Conservation (phyloP, 2,329 filamentous ascomycete species). For the Balansia obtecta region DNA sequence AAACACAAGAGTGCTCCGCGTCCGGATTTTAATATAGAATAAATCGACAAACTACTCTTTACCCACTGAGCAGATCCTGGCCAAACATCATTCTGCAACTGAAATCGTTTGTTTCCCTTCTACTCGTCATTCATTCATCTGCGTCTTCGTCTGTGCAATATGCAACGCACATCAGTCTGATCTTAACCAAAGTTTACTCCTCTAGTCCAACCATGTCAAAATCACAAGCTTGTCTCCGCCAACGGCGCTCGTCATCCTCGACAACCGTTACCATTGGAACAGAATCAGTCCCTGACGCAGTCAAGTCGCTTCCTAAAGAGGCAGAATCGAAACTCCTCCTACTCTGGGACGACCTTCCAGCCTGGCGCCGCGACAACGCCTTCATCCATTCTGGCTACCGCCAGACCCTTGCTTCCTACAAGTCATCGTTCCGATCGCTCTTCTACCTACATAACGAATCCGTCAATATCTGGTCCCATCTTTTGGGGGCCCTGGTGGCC, state of each 20-base stretch:
- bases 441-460: slow-evolving; percentile 47
- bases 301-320: slow-evolving; percentile 25
- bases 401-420: slow-evolving; percentile 34
- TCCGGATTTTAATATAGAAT: not conserved
- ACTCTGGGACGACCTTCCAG: slow-evolving; percentile 45
- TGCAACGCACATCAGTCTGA: not conserved
- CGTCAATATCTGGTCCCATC: slow-evolving; percentile 52
- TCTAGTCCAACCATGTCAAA: not conserved
- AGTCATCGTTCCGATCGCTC: slow-evolving; percentile 32
- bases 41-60: not conserved
- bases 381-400: slow-evolving; percentile 45
- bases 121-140: not conserved
- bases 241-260: slow-evolving; percentile 14
- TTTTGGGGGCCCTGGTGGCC: slow-evolving; percentile 52
- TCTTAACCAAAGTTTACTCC: not conserved
- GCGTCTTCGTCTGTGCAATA: not conserved
- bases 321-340: slow-evolving; percentile 30
- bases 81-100: not conserved
- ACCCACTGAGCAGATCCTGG: not conserved
- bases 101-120: not conserved
- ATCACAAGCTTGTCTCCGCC: not conserved
- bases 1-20: not conserved
- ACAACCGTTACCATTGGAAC: slow-evolving; percentile 11
- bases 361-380: slow-evolving; percentile 48
- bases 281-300: slow-evolving; percentile 12